Conservation (phyloP, 1,139 yeast species). For the Geotrichum restrictum region DNA sequence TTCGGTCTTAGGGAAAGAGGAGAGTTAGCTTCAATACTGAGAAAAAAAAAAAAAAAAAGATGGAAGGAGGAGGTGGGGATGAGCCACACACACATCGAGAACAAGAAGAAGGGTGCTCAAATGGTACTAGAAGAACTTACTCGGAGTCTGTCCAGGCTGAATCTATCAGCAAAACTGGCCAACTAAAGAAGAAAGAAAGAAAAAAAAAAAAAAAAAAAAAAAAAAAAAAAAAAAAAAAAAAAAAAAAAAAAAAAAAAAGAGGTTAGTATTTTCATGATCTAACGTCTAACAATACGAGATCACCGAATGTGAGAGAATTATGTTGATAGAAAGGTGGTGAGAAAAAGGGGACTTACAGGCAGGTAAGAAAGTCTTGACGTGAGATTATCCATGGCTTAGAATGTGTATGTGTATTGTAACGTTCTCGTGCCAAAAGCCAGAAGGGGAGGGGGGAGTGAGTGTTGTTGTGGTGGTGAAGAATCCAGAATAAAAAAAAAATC, state of each 20-base stretch:
- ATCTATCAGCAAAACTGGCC: slow-evolving; percentile 11
- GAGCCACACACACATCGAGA: slow-evolving; percentile 38
- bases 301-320: no score
- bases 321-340: no score
- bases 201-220: no score
- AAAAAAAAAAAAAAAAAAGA: no score
- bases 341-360: slow-evolving; percentile 7
- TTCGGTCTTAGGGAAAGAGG: neutral
- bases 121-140: slow-evolving; percentile 16
- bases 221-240: no score
- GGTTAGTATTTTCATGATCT: no score
- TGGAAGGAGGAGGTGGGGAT: no score
- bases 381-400: slow-evolving; percentile 11
- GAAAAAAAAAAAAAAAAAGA: no score
- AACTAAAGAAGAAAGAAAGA: neutral
- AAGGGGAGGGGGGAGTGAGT: no score
- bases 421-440: neutral
- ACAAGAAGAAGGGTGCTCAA: no score
- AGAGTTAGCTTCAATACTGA: no score
- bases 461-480: neutral
- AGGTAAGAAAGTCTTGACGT: slow-evolving; percentile 14
- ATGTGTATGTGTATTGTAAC: neutral
- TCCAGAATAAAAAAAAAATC: neutral
- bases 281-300: no score
- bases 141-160: slow-evolving; percentile 19